Evolutionary conservation across 208 protist species (phyloP), one percentile per base, ranked within the genome.

Genomic region (Leishmania major): DNA sequence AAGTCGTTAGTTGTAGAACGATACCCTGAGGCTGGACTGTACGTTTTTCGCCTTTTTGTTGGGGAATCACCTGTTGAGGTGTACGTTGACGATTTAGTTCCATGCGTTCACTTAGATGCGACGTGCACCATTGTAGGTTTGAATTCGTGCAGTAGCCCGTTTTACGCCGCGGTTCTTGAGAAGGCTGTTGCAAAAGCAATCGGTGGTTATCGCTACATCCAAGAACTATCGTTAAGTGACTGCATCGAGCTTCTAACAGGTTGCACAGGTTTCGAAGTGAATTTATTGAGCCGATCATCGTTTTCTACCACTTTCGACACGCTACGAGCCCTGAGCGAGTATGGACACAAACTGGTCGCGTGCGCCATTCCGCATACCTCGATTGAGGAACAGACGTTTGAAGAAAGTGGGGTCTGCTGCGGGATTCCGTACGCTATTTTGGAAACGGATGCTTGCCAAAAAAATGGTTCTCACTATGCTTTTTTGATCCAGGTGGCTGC

Each of bases 151-250:
- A 75, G 40, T 67, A 71, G 72, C 25, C 88, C 93, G 78, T 93
- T 91, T 88, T 94, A 92, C 84, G 89, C 88, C 4, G 79, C 87
- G 13, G 62, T 93, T 15, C 84, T 94, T 22, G 93, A 96, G 84
- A 96, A 96, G 69, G 91, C 88, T 31, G 84, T 94, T 83, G 93
- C 91, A 6, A 96, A 96, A 73, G 62, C 88, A 17, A 82, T 91
- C 53, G 91, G 90, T 66, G 89, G 90, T 11, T 96, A 94, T 71
- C 77, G 80, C 45, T 83, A 89, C 57, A 83, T 93, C 47, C 79
- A 86, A 45, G 81, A 84, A 64, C 47, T 96, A 19, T 87, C 81
- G 25, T 89, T 93, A 77, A 72, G 79, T 55, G 89, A 92, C 79
- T 87, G 75, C 6, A 83, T 96, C 51, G 82, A 87, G 2, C 40